Evolutionary conservation across 805 yeast genomes (phyloP).

Genomic region (Komagataella phaffii): DNA sequence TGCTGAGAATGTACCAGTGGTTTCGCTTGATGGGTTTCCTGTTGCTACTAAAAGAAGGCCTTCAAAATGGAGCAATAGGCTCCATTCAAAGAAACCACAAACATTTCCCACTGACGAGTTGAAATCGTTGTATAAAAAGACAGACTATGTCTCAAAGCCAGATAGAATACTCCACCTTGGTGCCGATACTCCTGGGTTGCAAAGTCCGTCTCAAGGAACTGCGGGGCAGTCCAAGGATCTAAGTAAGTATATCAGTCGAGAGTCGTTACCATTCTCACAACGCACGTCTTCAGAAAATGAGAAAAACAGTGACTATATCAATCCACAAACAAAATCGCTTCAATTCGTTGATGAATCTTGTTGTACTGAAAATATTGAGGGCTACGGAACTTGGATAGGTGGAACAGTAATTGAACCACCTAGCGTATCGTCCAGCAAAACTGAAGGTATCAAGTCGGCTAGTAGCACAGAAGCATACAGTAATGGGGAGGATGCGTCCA

Average conservation of each 20-base stretch:
- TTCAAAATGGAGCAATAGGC: conserved; percentile 26
- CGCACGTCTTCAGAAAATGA: no score
- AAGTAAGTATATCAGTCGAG: no score
- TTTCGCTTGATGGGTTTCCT: conserved; percentile 14
- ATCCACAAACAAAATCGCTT: not conserved
- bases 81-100: not conserved
- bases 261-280: no score
- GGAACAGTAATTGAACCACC: conserved; percentile 9
- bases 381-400: conserved; percentile 22
- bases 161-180: no score
- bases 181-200: no score
- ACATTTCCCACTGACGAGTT: not conserved
- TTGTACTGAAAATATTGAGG: conserved; percentile 10
- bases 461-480: not conserved
- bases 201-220: no score
- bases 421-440: not conserved
- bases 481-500: not conserved
- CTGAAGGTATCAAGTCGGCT: not conserved
- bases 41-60: conserved; percentile 20
- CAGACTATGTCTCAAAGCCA: no score
- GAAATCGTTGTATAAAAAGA: no score
- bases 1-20: not conserved
- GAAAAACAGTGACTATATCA: no score
- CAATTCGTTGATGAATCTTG: not conserved
- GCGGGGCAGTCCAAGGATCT: no score